phyloP scores from a whole-genome alignment of 495 filamentous ascomycete genomes.

The Clavariopsis aquatica region DNA sequence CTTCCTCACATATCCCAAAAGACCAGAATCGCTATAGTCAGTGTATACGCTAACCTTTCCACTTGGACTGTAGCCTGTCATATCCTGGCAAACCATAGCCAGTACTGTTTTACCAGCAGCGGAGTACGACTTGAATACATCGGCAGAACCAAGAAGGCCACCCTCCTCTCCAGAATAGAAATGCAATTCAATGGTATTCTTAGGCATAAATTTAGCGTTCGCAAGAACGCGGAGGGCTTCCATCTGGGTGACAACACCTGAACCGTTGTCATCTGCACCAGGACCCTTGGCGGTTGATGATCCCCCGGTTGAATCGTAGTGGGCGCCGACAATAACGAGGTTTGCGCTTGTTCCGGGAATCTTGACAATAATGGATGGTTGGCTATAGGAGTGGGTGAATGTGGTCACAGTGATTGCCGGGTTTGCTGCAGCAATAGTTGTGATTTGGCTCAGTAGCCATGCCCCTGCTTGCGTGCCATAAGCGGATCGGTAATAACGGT shows the following conservation, averaged over 20 bases:
- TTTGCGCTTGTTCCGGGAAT: conserved; percentile 11
- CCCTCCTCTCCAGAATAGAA: conserved; percentile 92
- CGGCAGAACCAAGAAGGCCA: conserved; percentile 70
- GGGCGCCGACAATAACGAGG: conserved; percentile 14
- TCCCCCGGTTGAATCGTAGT: conserved; percentile 15
- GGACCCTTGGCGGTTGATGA: not conserved
- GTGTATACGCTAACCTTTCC: conserved; percentile 76
- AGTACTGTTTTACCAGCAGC: conserved; percentile 71
- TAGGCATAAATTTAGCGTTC: conserved; percentile 55
- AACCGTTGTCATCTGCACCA: conserved; percentile 20
- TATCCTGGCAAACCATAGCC: conserved; percentile 97
- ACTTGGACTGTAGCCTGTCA: conserved; percentile 74
- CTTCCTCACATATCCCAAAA: conserved; percentile 88
- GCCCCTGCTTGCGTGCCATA: not conserved
- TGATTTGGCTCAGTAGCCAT: conserved; percentile 2
- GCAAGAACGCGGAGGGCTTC: conserved; percentile 19
- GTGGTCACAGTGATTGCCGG: not conserved
- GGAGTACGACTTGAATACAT: conserved; percentile 79
- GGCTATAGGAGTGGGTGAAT: conserved; percentile 14
- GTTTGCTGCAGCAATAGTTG: not conserved
- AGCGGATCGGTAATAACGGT: conserved; percentile 10
- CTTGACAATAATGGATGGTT: conserved; percentile 19
- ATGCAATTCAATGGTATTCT: conserved; percentile 83
- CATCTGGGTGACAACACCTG: conserved; percentile 17
- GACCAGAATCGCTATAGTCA: conserved; percentile 75